phyloP scores from a whole-genome alignment of 176 grass and related monocot species.

The Microstegium vimineum region DNA sequence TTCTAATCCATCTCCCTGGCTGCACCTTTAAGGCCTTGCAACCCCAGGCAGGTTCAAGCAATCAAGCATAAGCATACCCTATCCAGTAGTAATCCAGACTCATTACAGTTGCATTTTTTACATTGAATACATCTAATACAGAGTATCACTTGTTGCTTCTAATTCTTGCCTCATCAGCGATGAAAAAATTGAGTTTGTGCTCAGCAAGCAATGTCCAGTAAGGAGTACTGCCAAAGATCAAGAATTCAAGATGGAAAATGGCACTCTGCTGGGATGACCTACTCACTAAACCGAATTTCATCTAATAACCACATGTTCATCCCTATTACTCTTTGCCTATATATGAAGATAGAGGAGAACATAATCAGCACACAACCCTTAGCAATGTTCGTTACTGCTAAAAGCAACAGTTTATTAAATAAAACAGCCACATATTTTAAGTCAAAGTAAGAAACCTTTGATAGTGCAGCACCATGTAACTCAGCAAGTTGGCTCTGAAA shows the following conservation, averaged over 20 bases:
- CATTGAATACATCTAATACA: background rate
- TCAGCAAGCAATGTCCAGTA: background rate
- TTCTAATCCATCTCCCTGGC: background rate
- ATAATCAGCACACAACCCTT: background rate
- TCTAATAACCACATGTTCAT: background rate
- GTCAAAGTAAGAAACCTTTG: conserved; percentile 61
- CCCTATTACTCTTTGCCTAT: background rate
- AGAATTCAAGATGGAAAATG: conserved; percentile 7
- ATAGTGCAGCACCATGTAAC: conserved; percentile 76
- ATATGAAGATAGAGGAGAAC: background rate
- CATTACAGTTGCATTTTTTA: background rate
- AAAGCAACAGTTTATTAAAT: background rate
- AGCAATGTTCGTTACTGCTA: conserved; percentile 6
- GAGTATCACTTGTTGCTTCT: background rate
- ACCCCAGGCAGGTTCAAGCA: background rate
- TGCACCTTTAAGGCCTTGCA: background rate
- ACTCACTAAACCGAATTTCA: background rate
- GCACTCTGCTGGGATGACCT: background rate
- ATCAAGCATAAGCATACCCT: conserved; percentile 5
- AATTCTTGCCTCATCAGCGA: background rate
- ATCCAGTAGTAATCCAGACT: background rate
- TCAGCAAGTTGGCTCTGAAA: conserved; percentile 95
- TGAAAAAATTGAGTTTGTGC: background rate
- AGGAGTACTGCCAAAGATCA: background rate
- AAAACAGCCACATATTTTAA: conserved; percentile 16